Conservation (phyloP, 768 basidiomycete genomes). For the Amanita pallidorosea region DNA sequence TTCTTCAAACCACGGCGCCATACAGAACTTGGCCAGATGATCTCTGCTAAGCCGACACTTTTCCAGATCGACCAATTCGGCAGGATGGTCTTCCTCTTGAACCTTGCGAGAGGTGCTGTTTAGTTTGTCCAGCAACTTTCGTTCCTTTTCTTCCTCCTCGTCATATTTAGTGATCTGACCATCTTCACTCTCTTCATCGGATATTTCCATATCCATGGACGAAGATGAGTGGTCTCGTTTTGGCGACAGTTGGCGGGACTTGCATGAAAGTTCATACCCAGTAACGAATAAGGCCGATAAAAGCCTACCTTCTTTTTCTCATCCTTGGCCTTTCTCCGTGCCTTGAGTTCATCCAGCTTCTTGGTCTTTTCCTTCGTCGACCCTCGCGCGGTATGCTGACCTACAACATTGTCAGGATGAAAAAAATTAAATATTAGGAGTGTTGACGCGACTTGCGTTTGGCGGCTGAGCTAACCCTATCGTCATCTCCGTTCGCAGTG, state of each 20-base stretch:
- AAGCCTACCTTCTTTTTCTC: constrained; percentile 70
- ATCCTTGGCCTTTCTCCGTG: constrained; percentile 78
- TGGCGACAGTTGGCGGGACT: constrained; percentile 45
- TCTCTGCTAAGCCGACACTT: constrained; percentile 58
- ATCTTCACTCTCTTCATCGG: constrained; percentile 79
- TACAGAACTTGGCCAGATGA: constrained; percentile 57
- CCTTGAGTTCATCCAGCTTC: constrained; percentile 79
- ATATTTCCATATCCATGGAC: constrained; percentile 79
- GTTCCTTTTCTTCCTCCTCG: constrained; percentile 60
- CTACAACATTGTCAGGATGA: constrained; percentile 22
- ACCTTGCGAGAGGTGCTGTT: constrained; percentile 18
- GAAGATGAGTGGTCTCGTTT: constrained; percentile 68
- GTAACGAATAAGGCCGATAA: neutral
- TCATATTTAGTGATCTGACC: constrained; percentile 68
- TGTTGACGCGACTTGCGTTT: constrained; percentile 45
- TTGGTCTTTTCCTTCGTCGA: constrained; percentile 72
- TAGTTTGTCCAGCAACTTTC: constrained; percentile 27
- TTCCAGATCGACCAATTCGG: constrained; percentile 47
- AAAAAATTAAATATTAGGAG: neutral
- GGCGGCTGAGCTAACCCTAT: constrained; percentile 59
- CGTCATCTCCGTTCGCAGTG: constrained; percentile 26
- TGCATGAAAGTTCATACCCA: constrained; percentile 9
- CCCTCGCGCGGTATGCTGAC: constrained; percentile 64
- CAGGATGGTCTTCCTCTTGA: constrained; percentile 35
- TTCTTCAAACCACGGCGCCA: constrained; percentile 80